Evolutionary conservation across 2,329 filamentous ascomycete genomes (phyloP).

Genomic region (Calonectria pseudoturangicola): DNA sequence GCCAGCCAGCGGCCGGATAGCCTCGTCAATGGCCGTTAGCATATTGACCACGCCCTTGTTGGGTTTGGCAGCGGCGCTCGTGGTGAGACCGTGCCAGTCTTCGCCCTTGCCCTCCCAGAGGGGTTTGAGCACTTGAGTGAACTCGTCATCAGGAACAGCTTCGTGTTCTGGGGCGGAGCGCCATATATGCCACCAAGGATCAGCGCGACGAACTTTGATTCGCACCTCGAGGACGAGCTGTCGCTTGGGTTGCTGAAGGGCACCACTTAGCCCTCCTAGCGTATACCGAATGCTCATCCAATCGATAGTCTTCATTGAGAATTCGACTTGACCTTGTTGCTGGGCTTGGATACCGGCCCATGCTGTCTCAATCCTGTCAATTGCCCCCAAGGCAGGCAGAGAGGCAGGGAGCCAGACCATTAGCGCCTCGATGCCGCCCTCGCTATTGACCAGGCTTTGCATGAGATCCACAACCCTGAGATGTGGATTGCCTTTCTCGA

Average conservation of each 20-base stretch:
- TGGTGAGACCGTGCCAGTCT: constrained; percentile 69
- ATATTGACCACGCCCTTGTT: constrained; percentile 66
- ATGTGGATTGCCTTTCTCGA: constrained; percentile 81
- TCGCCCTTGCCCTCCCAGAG: constrained; percentile 67
- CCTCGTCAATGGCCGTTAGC: constrained; percentile 68
- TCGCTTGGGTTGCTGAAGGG: constrained; percentile 55
- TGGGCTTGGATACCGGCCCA: constrained; percentile 67
- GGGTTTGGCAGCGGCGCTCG: constrained; percentile 66
- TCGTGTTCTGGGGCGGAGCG: constrained; percentile 55
- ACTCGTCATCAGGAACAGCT: constrained; percentile 55
- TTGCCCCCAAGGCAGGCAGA: constrained; percentile 77
- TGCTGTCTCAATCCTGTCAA: constrained; percentile 75
- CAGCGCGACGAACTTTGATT: constrained; percentile 68
- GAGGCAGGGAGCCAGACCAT: constrained; percentile 75
- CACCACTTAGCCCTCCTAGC: constrained; percentile 55
- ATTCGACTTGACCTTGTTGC: constrained; percentile 68
- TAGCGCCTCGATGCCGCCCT: constrained; percentile 70
- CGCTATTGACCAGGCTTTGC: constrained; percentile 73
- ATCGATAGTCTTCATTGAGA: constrained; percentile 73
- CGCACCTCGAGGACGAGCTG: constrained; percentile 72
- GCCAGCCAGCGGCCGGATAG: constrained; percentile 60
- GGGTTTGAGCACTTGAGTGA: constrained; percentile 64
- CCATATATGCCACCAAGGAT: constrained; percentile 71
- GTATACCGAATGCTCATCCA: constrained; percentile 75
- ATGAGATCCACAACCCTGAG: constrained; percentile 77